phyloP scores from a whole-genome alignment of 164 flowering plant genomes.

The Liquidambar formosana region DNA sequence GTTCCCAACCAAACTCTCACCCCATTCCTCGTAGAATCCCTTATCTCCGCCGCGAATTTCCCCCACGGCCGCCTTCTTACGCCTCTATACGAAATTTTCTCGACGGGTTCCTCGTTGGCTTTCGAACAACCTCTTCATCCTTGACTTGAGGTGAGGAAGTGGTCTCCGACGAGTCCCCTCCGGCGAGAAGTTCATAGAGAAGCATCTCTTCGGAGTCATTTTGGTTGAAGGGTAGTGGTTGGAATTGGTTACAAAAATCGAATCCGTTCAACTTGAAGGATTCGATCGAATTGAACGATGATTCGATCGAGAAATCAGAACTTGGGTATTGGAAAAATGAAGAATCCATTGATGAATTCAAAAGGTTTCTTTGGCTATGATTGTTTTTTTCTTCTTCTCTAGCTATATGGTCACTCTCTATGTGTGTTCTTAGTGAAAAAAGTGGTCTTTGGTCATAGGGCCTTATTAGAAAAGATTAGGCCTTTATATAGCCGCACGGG shows the following conservation, averaged over 20 bases:
- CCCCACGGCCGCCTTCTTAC: constrained; percentile 65
- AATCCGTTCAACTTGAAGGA: constrained; percentile 12
- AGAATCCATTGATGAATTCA: constrained; percentile 4
- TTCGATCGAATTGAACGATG: constrained; percentile 23
- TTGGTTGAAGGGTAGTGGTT: constrained; percentile 51
- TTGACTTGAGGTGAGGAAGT: not conserved
- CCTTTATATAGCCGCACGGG: constrained; percentile 5
- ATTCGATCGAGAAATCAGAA: constrained; percentile 18
- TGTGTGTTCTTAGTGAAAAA: too few species aligned
- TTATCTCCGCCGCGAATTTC: constrained; percentile 69
- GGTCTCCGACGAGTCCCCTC: constrained; percentile 12
- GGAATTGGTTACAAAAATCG: constrained; percentile 3
- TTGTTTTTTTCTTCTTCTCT: too few species aligned
- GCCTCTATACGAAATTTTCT: constrained; percentile 27
- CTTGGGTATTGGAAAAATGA: constrained; percentile 23
- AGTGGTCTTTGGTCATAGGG: constrained; percentile 10
- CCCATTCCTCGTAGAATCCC: constrained; percentile 72
- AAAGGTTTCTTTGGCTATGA: not conserved
- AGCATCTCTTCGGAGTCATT: constrained; percentile 66
- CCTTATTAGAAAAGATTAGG: not conserved
- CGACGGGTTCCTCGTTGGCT: not conserved
- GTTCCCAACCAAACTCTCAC: constrained; percentile 77
- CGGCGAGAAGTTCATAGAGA: constrained; percentile 35
- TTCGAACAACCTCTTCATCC: constrained; percentile 29
- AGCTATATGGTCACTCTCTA: too few species aligned